Base-by-base conservation (phyloP, 2,329 filamentous ascomycete species). In the Anthostomella pinea region DNA sequence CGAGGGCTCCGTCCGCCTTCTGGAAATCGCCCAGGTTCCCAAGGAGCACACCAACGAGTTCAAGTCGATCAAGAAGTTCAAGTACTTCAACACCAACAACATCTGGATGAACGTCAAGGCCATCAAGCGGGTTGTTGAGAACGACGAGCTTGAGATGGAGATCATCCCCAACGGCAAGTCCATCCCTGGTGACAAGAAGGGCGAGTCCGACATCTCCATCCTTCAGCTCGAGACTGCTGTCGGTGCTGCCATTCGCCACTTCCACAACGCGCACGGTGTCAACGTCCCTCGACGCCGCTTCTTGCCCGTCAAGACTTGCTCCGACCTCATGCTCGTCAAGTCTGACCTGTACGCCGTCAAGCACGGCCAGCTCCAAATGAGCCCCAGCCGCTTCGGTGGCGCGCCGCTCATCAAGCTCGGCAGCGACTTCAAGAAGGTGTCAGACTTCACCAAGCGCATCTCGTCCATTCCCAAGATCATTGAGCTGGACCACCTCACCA, bases 41-140 rank as follows among this genome's bases (percentile, higher is more conserved):
- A 98, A 97, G 82, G 88, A 98, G 77, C 93, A 98, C 72, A 87
- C 93, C 66, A 97, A 98, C 73, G 93, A 98, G 75, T 98, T 98
- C 87, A 98, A 98, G 83, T 96, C 90, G 31, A 98, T 98, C 79
- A 98, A 98, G 85, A 98, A 98, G 80, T 98, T 98, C 85, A 96
- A 95, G 80, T 98, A 98, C 83, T 98, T 98, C 85, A 98, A 98
- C 82, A 98, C 93, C 70, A 98, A 98, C 86, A 98, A 98, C 81
- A 96, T 98, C 72, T 98, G 93, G 93, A 86, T 98, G 78, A 95
- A 95, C 74, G 79, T 96, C 57, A 83, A 87, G 64, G 93, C 93
- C 54, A 86, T 98, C 72, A 97, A 97, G 85, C 90, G 93, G 44
- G 89, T 98, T 36, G 93, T 98, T 6, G 93, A 97, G 80, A 89